A percentile compares a stretch with the other conserved stretches of the same genome.
These are phyloP conservation scores for Triangularia verruculosa DNA, from an alignment of 2,329 filamentous ascomycete species.

Conservation along the genomic window DNA sequence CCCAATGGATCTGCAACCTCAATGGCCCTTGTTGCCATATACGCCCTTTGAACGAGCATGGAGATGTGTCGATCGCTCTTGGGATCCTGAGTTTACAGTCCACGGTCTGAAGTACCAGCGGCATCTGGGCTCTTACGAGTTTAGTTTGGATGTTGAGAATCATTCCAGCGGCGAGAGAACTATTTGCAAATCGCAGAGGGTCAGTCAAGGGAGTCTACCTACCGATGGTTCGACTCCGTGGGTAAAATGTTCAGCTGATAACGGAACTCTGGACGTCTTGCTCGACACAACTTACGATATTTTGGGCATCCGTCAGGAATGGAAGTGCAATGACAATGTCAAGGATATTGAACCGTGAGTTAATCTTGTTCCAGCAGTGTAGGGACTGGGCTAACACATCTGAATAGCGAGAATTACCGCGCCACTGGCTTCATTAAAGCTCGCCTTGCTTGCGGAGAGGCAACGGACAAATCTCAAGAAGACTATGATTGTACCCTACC, in stretches of 20 bases:
- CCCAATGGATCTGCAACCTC: constrained; percentile 18
- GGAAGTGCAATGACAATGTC: constrained; percentile 22
- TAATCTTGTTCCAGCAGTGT: neutral
- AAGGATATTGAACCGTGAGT: constrained; percentile 17
- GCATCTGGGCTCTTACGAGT: constrained; percentile 1
- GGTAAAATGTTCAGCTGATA: constrained; percentile 9
- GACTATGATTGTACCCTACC: constrained; percentile 19
- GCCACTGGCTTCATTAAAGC: constrained; percentile 1
- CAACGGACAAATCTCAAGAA: neutral
- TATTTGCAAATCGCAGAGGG: constrained; percentile 1
- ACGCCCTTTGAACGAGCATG: constrained; percentile 12
- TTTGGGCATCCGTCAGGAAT: constrained; percentile 21
- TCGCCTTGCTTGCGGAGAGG: constrained; percentile 14
- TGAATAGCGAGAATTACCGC: neutral
- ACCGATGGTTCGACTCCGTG: constrained; percentile 12
- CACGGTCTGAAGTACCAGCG: constrained; percentile 9
- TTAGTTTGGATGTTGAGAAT: constrained; percentile 19
- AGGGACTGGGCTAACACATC: neutral
- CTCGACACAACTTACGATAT: constrained; percentile 19
- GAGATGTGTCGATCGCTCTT: constrained; percentile 19
- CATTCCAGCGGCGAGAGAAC: constrained; percentile 12
- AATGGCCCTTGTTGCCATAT: constrained; percentile 19
- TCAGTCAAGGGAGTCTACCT: constrained; percentile 1
- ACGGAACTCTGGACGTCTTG: constrained; percentile 6
- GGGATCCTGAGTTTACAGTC: constrained; percentile 20